A percentile compares a stretch with the other conserved stretches of the same genome.
phyloP scores from a whole-genome alignment of 2,329 filamentous ascomycete genomes.

The Aspergillus intermedius region DNA sequence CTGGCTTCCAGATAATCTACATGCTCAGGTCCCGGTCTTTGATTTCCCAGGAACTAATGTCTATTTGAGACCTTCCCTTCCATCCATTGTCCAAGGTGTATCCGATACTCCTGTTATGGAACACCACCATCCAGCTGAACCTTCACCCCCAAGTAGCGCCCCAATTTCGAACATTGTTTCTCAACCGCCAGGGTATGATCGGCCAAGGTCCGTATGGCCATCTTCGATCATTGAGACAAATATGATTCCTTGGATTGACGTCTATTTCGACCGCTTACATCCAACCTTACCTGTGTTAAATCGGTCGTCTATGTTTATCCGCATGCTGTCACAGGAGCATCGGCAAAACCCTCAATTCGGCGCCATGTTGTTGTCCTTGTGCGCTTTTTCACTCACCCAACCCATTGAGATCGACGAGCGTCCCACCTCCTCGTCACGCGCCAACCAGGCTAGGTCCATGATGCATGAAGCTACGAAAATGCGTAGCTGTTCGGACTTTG shows the following conservation, averaged over 20 bases:
- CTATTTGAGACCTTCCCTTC: conserved; percentile 29
- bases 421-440: conserved; percentile 27
- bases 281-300: conserved; percentile 38
- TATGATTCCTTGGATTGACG: conserved; percentile 38
- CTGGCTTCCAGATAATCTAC: conserved; percentile 31
- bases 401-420: conserved; percentile 40
- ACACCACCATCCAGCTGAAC: conserved; percentile 12
- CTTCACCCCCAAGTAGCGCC: conserved; percentile 12
- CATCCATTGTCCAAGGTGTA: conserved; percentile 25
- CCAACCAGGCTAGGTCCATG: conserved; percentile 35
- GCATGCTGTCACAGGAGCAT: conserved; percentile 38
- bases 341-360: conserved; percentile 39
- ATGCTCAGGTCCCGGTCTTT: conserved; percentile 27
- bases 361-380: conserved; percentile 38
- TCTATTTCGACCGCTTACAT: conserved; percentile 41
- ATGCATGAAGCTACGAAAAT: conserved; percentile 40
- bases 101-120: conserved; percentile 15
- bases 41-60: conserved; percentile 30
- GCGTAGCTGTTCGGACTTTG: conserved; percentile 37
- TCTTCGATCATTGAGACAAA: conserved; percentile 34
- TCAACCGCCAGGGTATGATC: conserved; percentile 15
- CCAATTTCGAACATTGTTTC: conserved; percentile 14
- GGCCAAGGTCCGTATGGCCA: conserved; percentile 30
- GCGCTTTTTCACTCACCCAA: conserved; percentile 40
- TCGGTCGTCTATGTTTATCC: conserved; percentile 35